Evolutionary conservation across 164 flowering plant species (phyloP), one percentile per base, ranked within the genome.

Genomic region (Buxus sempervirens): DNA sequence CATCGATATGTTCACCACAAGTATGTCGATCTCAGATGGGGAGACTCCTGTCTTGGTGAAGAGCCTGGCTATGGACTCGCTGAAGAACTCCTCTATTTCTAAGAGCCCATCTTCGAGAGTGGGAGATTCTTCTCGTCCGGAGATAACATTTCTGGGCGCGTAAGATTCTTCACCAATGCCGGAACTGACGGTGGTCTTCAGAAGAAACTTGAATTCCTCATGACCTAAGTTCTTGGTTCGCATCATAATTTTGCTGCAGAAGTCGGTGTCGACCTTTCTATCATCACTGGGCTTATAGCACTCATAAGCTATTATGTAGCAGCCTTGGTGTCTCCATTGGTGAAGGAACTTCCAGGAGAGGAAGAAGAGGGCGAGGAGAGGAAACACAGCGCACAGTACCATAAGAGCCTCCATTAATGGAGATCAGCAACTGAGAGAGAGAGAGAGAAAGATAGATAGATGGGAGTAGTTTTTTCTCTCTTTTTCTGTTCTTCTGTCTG

Each of bases 1-100:
- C 78, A 91, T 63, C 13, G 94, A 83, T 19, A 91, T 76, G 61
- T 89, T 87, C 5, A 89, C 90, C 9, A 89, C 88, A 1, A 88
- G 87, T 0, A 86, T 68, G 67, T 88, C 94, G 12, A 90, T 77
- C 0, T 83, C 84, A 0, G 76, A 51, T 0, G 96, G 91, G 4
- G 83, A 76, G 61, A 88, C 27, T n/a, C 73, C 75, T 0, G 88
- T 56, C 36, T 65, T 83, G 0, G 64, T 63, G 56, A 90, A 82
- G 56, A 90, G 86, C 23, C 75, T 74, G 68, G 83, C 90, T 1
- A 88, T n/a, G n/a, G 86, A 0, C 85, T 68, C 70, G 49, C 74
- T 80, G 56, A 87, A 72, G 72, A 85, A 61, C 19, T 83, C 86
- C 2, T 87, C 90, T 78, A 87, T 79, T 70, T 87, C 94, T 0